Evolutionary conservation across 2,329 filamentous ascomycete genomes (phyloP).

Genomic region (Cladorrhinum sp.): DNA sequence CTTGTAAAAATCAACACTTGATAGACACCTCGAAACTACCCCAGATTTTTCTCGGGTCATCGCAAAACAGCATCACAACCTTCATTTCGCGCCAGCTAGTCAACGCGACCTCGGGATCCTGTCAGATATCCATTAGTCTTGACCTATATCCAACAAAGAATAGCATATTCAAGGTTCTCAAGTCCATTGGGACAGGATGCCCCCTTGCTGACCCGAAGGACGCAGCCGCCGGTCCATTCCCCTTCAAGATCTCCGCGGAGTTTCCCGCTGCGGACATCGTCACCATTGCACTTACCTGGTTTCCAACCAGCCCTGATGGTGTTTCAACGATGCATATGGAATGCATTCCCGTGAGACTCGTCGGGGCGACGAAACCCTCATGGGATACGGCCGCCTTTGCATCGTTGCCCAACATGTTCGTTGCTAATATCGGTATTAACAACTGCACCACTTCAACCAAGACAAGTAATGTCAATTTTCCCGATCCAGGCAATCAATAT

Average conservation of each 20-base stretch:
- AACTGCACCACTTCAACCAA: neutral
- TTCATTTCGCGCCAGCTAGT: neutral
- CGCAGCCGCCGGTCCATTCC: constrained; percentile 35
- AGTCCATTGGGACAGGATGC: constrained; percentile 81
- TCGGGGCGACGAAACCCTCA: constrained; percentile 34
- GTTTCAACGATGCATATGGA: constrained; percentile 98
- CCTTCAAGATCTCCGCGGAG: constrained; percentile 65
- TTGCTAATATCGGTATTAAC: constrained; percentile 61
- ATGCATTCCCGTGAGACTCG: constrained; percentile 71
- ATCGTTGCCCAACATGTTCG: constrained; percentile 68
- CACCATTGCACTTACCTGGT: constrained; percentile 87
- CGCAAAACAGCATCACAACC: neutral
- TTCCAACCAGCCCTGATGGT: constrained; percentile 72
- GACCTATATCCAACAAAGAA: constrained; percentile 64
- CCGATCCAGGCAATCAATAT: neutral
- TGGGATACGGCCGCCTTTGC: constrained; percentile 48
- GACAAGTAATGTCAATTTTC: neutral
- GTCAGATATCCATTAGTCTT: constrained; percentile 80
- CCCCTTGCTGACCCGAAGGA: constrained; percentile 50
- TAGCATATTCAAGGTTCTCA: constrained; percentile 80
- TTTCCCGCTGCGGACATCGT: constrained; percentile 68
- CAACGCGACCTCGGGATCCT: constrained; percentile 60
- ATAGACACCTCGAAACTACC: constrained; percentile 41
- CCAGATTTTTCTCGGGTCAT: neutral
- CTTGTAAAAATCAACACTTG: neutral